These are phyloP conservation scores for Helminthosporium solani DNA, from an alignment of 2,329 filamentous ascomycete genomes.

Conservation along the genomic window DNA sequence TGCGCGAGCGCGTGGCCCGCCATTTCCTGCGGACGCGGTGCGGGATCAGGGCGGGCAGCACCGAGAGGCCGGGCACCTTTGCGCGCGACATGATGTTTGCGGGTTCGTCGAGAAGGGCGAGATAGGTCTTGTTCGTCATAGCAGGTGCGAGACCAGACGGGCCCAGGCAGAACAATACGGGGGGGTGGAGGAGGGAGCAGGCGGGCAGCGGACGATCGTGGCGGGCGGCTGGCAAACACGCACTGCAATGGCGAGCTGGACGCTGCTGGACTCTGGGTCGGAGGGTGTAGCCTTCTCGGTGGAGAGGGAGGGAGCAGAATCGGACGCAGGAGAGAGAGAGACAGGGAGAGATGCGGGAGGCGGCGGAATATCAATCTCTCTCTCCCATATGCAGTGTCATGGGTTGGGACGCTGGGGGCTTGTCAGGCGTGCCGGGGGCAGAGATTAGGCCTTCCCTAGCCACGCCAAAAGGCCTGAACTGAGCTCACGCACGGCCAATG, in stretches of 20 bases:
- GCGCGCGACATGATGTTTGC: slow-evolving; percentile 44
- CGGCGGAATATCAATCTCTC: slow-evolving; percentile 31
- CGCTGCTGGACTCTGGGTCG: slow-evolving; percentile 6
- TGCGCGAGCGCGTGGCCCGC: slow-evolving; percentile 60
- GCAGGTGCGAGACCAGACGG: too few species aligned
- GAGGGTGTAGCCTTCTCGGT: slow-evolving; percentile 9
- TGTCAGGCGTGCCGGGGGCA: slow-evolving; percentile 19
- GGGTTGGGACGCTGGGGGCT: slow-evolving; percentile 26
- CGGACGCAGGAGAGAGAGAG: slow-evolving; percentile 2
- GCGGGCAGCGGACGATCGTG: not conserved
- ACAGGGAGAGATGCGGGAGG: slow-evolving; percentile 12
- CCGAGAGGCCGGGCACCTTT: slow-evolving; percentile 50
- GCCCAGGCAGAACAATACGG: too few species aligned
- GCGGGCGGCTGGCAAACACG: slow-evolving; percentile 20
- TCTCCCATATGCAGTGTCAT: not conserved
- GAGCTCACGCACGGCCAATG: too few species aligned
- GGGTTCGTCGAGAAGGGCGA: slow-evolving; percentile 36
- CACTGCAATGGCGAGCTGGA: slow-evolving; percentile 24
- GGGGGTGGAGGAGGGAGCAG: slow-evolving; percentile 3
- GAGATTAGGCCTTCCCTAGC: slow-evolving; percentile 19
- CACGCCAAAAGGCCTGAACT: not conserved
- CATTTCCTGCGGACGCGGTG: slow-evolving; percentile 67
- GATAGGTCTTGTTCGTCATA: slow-evolving; percentile 39
- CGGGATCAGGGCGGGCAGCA: slow-evolving; percentile 57
- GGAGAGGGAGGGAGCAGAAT: not conserved